A percentile compares a stretch with the other conserved stretches of the same genome.
These are phyloP conservation scores for Pseudogymnoascus sp. DNA, from an alignment of 2,329 filamentous ascomycete species.

Conservation along the genomic window DNA sequence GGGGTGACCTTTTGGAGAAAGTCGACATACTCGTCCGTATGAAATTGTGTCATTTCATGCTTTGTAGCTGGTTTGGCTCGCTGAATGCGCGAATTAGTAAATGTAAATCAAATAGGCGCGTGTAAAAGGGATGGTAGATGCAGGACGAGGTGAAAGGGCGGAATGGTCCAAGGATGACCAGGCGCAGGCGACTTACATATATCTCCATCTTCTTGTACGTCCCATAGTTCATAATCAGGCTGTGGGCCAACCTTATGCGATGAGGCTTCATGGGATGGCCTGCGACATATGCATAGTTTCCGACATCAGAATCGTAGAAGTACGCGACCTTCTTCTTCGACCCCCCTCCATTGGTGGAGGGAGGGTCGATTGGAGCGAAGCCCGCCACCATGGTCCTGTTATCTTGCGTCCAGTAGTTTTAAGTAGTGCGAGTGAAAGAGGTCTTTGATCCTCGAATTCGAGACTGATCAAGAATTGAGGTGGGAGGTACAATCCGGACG, in stretches of 20 bases:
- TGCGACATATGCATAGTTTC: conserved; percentile 94
- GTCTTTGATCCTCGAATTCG: background rate
- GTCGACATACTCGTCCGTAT: conserved; percentile 91
- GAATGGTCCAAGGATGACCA: background rate
- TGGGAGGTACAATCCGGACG: background rate
- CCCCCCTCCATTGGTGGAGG: conserved; percentile 39
- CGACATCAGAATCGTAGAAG: conserved; percentile 97
- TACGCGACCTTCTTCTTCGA: conserved; percentile 83
- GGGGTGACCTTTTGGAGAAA: conserved; percentile 93
- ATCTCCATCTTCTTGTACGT: conserved; percentile 96
- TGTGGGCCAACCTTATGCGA: conserved; percentile 88
- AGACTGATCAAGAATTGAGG: background rate
- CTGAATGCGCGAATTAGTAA: conserved; percentile 33
- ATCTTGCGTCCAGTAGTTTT: background rate
- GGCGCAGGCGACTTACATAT: conserved; percentile 54
- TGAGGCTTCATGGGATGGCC: conserved; percentile 99
- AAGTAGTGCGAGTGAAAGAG: background rate
- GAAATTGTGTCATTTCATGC: conserved; percentile 88
- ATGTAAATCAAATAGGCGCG: background rate
- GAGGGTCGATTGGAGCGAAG: conserved; percentile 45
- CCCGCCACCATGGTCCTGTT: conserved; percentile 24
- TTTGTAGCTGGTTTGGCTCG: conserved; percentile 78
- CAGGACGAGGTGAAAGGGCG: conserved; percentile 9
- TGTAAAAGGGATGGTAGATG: background rate
- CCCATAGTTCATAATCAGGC: conserved; percentile 91